Evolutionary conservation across 805 yeast genomes (phyloP), one percentile per base, ranked within the genome.

Genomic region (Yarrowia deformans): DNA sequence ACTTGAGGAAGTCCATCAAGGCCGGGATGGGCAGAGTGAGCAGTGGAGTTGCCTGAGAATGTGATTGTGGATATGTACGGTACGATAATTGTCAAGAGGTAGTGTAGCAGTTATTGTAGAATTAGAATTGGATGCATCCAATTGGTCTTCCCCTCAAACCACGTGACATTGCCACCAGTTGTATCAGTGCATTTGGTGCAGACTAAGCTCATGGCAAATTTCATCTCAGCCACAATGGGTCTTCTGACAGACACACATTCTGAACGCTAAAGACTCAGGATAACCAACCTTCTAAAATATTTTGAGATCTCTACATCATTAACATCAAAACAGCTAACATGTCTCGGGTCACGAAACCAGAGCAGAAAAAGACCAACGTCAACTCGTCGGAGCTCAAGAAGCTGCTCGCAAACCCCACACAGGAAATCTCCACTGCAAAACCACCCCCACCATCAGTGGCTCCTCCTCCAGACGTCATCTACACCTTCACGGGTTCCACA

Each of bases 401-500:
- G 37, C 69, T 66, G n/a, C 50, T 66, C 9, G 61, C 61, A 4
- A 66, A 66, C 35, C 69, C 69, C n/a, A 40, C 49, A 42, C 60
- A 66, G 61, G 69, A 52, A 32, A 66, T 66, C 16, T 54, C 61
- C 29, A 66, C 69, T 14, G 69, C 68, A 9, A 63, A 63, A 37
- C 56, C 68, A 13, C 68, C 56, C 18, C 56, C 56, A 61, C 76
- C 56, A 13, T 48, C 68, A 23, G 68, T 63, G 43, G 55, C 68
- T 23, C 73, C 74, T 19, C 78, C 74, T 40, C 75, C 74, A n/a
- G 79, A 74, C 32, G 69, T 77, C 37, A 72, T 76, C 18, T 70
- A 69, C 40, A 75, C 75, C 50, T 74, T 75, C 18, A 73, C 76
- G 18, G 79, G 80, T 9, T 74, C 79, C 4, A 74, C 75, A 60